Evolutionary conservation across 306 rosid species (phyloP), one percentile per base, ranked within the genome.

Genomic region (Medicago ruthenica): DNA sequence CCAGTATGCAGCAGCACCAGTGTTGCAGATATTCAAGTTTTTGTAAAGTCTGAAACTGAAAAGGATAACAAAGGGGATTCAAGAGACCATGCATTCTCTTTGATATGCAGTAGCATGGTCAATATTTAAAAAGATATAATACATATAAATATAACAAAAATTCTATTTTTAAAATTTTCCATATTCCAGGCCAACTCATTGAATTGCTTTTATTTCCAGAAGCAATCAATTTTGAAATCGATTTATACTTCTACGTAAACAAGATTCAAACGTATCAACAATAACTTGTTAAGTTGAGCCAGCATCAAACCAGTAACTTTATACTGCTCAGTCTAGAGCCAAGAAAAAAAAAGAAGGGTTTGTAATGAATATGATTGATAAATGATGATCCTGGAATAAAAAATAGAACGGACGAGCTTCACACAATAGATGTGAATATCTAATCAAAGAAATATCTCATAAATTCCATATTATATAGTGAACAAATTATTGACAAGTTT

Each of bases 351-450:
- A 71, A 40, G 1, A 50, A 21, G 27, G 37, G 37, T 79, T 73
- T 61, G 11, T 17, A 54, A 47, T 17, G n/a, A 67, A 55, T 21
- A 36, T 9, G 57, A 67, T 15, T 37, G 12, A 18, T 22, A 60
- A 18, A 31, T 58, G 50, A 73, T 79, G 44, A 73, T 27, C 59
- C 15, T 66, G 40, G 31, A 41, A 44, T 44, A 44, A 54, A 18
- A n/a, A 66, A 55, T 37, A 31, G 21, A 58, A 12, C 13, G n/a
- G 72, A 39, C 11, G 15, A 61, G 60, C 58, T 74, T 65, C 55
- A 18, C 2, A 18, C 21, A 45, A 47, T 53, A 42, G 4, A 53
- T 41, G 14, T n/a, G n/a, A n/a, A n/a, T n/a, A n/a, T 66, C 74
- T 76, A 51, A 50, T 59, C 18, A 13, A 58, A 51, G 60, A 17